phyloP scores from a whole-genome alignment of 306 rosid genomes.

The Castanopsis chinensis region DNA sequence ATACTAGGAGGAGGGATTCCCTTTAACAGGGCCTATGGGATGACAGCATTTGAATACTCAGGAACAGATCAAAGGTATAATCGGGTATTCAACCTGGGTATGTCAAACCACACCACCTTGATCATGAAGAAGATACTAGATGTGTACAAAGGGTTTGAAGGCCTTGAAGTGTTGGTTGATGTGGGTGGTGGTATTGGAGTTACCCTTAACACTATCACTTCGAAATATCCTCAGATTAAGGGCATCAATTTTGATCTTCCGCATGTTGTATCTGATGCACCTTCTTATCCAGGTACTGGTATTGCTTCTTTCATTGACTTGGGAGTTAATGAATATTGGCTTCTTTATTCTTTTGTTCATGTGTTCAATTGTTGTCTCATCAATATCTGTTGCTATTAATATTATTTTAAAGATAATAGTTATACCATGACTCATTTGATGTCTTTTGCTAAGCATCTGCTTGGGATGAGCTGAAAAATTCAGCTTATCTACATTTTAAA shows the following conservation, averaged over 20 bases:
- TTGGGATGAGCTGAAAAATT: no score
- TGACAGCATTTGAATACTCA: slow-evolving; percentile 21
- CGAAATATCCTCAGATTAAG: slow-evolving; percentile 8
- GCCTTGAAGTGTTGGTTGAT: slow-evolving; percentile 18
- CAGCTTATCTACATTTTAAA: no score
- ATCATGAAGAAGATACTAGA: slow-evolving; percentile 20
- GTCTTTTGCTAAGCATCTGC: no score
- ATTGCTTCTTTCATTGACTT: background rate
- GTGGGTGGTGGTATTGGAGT: slow-evolving; percentile 28
- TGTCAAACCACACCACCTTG: slow-evolving; percentile 26
- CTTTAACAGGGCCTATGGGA: slow-evolving; percentile 11
- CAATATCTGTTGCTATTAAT: background rate
- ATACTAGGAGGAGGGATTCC: slow-evolving; percentile 30
- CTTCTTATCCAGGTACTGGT: slow-evolving; percentile 14
- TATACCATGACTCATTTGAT: background rate
- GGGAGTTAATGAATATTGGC: background rate
- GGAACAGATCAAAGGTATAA: slow-evolving; percentile 13
- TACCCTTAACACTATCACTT: slow-evolving; percentile 15
- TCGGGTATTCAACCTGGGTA: slow-evolving; percentile 23
- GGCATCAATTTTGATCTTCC: slow-evolving; percentile 21
- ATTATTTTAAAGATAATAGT: background rate
- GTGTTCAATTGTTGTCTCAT: background rate
- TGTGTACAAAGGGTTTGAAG: slow-evolving; percentile 20
- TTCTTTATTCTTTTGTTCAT: background rate
- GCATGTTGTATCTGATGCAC: slow-evolving; percentile 12